Evolutionary conservation across 495 filamentous ascomycete genomes (phyloP).

Genomic region (Hyaloscypha bicolor): DNA sequence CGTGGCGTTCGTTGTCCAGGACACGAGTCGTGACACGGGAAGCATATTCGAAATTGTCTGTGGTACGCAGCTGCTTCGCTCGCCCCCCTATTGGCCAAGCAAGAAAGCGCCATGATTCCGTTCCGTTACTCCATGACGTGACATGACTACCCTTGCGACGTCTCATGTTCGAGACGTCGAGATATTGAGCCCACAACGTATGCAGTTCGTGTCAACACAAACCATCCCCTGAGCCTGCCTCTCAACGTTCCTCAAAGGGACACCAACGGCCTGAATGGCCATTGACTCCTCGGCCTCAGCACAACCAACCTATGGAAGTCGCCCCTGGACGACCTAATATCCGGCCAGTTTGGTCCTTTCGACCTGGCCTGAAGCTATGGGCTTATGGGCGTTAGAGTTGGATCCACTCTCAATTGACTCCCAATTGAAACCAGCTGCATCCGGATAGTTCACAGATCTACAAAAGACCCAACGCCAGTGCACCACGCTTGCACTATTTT

Average conservation of each 20-base stretch:
- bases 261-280: neutral
- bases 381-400: neutral
- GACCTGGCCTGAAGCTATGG: neutral
- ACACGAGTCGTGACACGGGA: slow-evolving; percentile 12
- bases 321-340: neutral
- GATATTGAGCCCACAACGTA: neutral
- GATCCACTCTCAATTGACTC: neutral
- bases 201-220: neutral
- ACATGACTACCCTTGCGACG: slow-evolving; percentile 6
- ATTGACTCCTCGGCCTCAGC: neutral
- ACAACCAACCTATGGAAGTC: neutral
- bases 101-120: slow-evolving; percentile 19
- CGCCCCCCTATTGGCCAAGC: slow-evolving; percentile 1
- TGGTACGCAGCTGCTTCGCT: neutral
- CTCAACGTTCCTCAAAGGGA: neutral
- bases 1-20: neutral
- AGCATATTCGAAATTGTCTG: neutral
- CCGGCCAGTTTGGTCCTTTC: neutral
- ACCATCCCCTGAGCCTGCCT: neutral
- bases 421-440: neutral
- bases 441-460: slow-evolving; percentile 17
- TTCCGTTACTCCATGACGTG: slow-evolving; percentile 29
- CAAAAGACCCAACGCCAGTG: slow-evolving; percentile 5
- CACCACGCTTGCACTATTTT: slow-evolving; percentile 18
- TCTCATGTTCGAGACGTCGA: neutral